These are phyloP conservation scores for Hymenoscyphus fraxineus DNA, from an alignment of 2,329 filamentous ascomycete species.

Conservation along the genomic window DNA sequence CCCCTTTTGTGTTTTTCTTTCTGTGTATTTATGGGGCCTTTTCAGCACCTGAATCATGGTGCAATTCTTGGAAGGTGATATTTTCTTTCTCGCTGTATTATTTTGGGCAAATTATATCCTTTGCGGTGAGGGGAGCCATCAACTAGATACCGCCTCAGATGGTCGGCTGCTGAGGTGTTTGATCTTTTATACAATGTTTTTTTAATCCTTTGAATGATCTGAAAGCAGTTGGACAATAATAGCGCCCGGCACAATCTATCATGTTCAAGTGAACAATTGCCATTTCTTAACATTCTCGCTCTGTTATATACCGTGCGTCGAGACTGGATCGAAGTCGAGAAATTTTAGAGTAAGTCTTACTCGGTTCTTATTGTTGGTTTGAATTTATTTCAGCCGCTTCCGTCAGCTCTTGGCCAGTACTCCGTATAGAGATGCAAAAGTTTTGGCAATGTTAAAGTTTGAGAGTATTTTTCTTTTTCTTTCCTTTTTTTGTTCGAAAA, in stretches of 20 bases:
- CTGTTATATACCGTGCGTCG: neutral
- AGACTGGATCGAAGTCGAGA: neutral
- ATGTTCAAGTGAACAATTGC: neutral
- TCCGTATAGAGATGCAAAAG: neutral
- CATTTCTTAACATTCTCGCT: neutral
- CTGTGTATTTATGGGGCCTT: neutral
- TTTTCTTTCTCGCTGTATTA: too few relatives aligned
- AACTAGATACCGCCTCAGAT: too few relatives aligned
- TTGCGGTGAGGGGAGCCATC: too few relatives aligned
- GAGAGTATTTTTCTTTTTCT: neutral
- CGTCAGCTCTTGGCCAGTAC: neutral
- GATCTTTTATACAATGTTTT: neutral
- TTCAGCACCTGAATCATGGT: neutral
- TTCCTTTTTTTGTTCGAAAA: too few relatives aligned
- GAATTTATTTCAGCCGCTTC: neutral
- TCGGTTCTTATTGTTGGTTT: neutral
- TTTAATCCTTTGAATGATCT: neutral
- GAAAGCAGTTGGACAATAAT: too few relatives aligned
- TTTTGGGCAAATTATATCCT: too few relatives aligned
- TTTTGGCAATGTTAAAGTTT: neutral
- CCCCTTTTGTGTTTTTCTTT: neutral
- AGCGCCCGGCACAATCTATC: neutral
- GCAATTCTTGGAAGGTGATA: neutral
- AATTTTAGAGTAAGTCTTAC: neutral
- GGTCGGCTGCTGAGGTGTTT: too few relatives aligned